Base-by-base conservation (phyloP, 805 yeast species). In the Diddensiella santjacobensis region DNA sequence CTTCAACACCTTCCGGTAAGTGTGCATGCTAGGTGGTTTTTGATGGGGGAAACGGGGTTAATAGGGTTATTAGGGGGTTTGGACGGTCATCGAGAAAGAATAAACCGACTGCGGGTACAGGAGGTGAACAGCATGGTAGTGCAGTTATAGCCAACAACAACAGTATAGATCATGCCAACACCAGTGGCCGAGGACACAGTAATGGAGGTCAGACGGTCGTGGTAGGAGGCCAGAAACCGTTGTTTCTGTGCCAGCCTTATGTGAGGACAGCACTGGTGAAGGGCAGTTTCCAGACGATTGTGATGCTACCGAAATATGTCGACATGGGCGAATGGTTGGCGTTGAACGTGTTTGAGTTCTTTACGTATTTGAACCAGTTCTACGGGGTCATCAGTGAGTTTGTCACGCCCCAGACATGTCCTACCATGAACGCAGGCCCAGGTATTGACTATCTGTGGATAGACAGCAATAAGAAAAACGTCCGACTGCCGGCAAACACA, bases 261-360 rank as follows among this genome's bases (percentile, higher is more conserved):
- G 93, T 90, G 3, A 83, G 90, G 53, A 87, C 97, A 0, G 95
- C 98, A 0, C 71, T 93, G 30, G 99, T 95, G 17, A 93, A 91
- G 63, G 99, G 99, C 15, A 86, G 96, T 0, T 93, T 89, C 71
- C 89, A 87, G 61, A 90, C 99, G 1, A 93, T 93, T 55, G 97
- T 93, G 1, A 96, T 87, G 62, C 72, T 88, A 19, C 99, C 99
- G 17, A 88, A 87, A 62, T 91, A 91, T 62, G 97, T 95, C 10
- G 98, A 93, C 61, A 75, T 80, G 51, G 87, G 89, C 47, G 99
- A 93, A 65, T 93, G 99, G 99, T 73, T 93, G 15, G 96, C 98
- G 1, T 76, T 93, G 48, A 93, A 89, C 64, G 81, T 87, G 4
- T 90, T 90, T 66, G 99, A 93, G 67, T 79, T 87, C 56, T 88